Evolutionary conservation across 2,329 filamentous ascomycete species (phyloP).

Genomic region (Xylariaceae sp.): DNA sequence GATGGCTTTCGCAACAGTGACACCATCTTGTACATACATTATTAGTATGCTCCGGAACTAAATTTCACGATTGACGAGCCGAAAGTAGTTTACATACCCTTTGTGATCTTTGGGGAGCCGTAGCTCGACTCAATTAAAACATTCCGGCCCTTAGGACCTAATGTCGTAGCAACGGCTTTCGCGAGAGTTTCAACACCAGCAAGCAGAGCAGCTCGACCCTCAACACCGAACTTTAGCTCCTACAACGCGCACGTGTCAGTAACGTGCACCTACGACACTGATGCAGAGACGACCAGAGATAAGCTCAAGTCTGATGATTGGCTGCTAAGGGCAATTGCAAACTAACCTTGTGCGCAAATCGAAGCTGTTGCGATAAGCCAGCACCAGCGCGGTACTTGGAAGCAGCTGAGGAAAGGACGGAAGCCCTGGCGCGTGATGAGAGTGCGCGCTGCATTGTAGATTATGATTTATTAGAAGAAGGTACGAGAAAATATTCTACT

Average conservation of each 20-base stretch:
- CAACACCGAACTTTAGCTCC: conserved; percentile 98
- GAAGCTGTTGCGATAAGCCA: conserved; percentile 82
- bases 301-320: not conserved
- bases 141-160: conserved; percentile 98
- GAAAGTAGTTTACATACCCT: conserved; percentile 69
- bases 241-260: conserved; percentile 49
- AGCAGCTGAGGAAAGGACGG: conserved; percentile 74
- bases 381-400: conserved; percentile 68
- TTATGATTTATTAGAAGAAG: conserved; percentile 36
- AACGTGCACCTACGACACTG: not conserved
- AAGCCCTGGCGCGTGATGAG: conserved; percentile 78
- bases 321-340: not conserved
- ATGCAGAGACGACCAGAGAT: too few species aligned
- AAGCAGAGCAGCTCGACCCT: conserved; percentile 86
- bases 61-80: not conserved
- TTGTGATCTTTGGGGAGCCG: conserved; percentile 99
- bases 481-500: conserved; percentile 36
- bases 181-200: conserved; percentile 96
- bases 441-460: conserved; percentile 93
- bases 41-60: conserved; percentile 25
- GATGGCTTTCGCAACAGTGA: conserved; percentile 88
- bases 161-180: conserved; percentile 92
- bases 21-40: conserved; percentile 67
- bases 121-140: conserved; percentile 98
- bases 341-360: conserved; percentile 95